Evolutionary conservation across 2,329 filamentous ascomycete species (phyloP).

Genomic region (Talaromyces sp.): DNA sequence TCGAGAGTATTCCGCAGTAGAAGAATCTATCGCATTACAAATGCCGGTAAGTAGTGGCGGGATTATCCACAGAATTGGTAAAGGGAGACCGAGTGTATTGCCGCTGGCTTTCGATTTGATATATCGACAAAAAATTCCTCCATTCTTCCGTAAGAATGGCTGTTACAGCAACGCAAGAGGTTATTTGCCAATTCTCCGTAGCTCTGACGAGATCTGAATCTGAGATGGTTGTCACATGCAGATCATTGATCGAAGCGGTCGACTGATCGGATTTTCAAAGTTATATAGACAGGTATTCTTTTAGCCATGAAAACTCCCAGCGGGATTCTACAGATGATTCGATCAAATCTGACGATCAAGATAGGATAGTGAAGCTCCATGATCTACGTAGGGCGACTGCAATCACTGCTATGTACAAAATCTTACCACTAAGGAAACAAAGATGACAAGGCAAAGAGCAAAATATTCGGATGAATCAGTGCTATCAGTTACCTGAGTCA

Average conservation of each 20-base stretch:
- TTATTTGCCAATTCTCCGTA: neutral
- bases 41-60: neutral
- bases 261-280: neutral
- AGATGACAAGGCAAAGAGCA: neutral
- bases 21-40: neutral
- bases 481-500: neutral
- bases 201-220: neutral
- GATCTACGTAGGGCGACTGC: neutral
- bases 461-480: too few species aligned
- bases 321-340: neutral
- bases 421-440: neutral
- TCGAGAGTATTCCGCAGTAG: neutral
- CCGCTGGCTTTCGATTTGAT: neutral
- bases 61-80: neutral
- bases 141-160: neutral
- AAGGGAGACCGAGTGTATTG: neutral
- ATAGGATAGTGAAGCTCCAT: neutral
- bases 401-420: neutral
- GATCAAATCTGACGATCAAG: neutral
- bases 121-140: neutral
- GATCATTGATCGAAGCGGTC: too few species aligned
- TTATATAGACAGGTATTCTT: neutral
- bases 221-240: too few species aligned
- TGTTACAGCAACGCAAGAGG: neutral
- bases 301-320: neutral